These are phyloP conservation scores for Phytophthora cryptogea DNA, from an alignment of 352 stramenopile genomes.

Conservation along the genomic window DNA sequence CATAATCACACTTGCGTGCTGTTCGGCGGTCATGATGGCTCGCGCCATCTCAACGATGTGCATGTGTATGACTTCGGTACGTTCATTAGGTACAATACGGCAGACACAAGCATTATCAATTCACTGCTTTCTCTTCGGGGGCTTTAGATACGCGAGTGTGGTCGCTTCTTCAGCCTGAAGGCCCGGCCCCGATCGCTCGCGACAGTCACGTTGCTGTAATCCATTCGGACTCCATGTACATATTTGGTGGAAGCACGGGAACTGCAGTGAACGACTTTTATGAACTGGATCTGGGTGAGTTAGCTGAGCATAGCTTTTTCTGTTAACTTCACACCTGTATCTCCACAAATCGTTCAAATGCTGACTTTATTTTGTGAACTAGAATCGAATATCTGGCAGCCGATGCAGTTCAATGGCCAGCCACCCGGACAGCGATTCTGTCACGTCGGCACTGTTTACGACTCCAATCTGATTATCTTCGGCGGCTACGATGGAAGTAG, in stretches of 20 bases:
- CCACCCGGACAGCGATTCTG: slow-evolving; percentile 95
- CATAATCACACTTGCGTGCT: slow-evolving; percentile 94
- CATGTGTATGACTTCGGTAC: slow-evolving; percentile 96
- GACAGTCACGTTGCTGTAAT: slow-evolving; percentile 97
- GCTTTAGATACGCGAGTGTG: slow-evolving; percentile 77
- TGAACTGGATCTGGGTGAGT: slow-evolving; percentile 88
- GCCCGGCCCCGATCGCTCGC: slow-evolving; percentile 91
- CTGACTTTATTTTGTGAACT: slow-evolving; percentile 3
- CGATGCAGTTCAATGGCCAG: slow-evolving; percentile 78
- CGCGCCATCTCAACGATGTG: slow-evolving; percentile 96
- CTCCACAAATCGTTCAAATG: background rate
- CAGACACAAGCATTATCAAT: slow-evolving; percentile 3
- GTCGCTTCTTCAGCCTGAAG: slow-evolving; percentile 90
- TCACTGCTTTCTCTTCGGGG: background rate
- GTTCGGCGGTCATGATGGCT: slow-evolving; percentile 98
- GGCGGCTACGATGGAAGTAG: slow-evolving; percentile 96
- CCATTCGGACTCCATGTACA: slow-evolving; percentile 94
- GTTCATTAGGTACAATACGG: background rate
- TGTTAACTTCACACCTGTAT: background rate
- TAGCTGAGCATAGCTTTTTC: background rate
- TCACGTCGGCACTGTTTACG: slow-evolving; percentile 93
- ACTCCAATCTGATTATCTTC: slow-evolving; percentile 94
- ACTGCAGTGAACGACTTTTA: slow-evolving; percentile 98
- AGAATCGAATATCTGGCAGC: slow-evolving; percentile 75
- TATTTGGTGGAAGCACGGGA: slow-evolving; percentile 95